Base-by-base conservation (phyloP, 257 asterid species). In the Solanum dulcamara region DNA sequence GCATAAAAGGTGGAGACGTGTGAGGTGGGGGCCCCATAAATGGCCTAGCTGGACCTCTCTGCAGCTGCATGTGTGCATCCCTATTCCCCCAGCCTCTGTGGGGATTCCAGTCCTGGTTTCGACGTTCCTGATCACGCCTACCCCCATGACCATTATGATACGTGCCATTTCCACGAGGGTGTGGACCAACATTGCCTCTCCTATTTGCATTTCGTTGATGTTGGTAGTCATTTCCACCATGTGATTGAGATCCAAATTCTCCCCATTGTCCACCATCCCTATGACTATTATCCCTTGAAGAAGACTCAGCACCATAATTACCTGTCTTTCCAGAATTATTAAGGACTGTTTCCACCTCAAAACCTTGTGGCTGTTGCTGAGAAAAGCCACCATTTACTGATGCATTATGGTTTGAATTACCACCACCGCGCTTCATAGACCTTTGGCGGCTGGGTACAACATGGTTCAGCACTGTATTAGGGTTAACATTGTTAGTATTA, bases 41-140 rank as follows among this genome's bases (percentile, higher is more conserved):
- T 22, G 95, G 92, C 90, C 97, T 92, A 17, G 93, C 35, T 28
- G 89, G 71, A 40, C 62, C 89, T 86, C 96, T 88, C 30, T 87
- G 95, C 4, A 87, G 92, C 84, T 87, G 89, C 81, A 91, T 89
- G 86, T 91, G 91, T 84, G 81, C 85, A 80, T 92, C 98, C 83
- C 97, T 92, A 59, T 89, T 88, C 10, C 91, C 91, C 90, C 89
- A 95, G 84, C 87, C 89, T 85, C 97, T 85, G 75, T 89, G 89
- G 57, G 86, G 81, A 60, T 84, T 88, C 93, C 91, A 89, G 24
- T 92, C 93, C 81, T 87, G 92, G 84, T 86, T 91, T 22, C 89
- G 90, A 42, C 93, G 92, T 53, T 91, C 95, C 83, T 91, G 98
- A 85, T 95, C 95, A 33, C 95, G 96, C 80, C 95, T 86, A 38